Conservation (phyloP, 169 alveolate genomes). For the Perkinsus olseni region DNA sequence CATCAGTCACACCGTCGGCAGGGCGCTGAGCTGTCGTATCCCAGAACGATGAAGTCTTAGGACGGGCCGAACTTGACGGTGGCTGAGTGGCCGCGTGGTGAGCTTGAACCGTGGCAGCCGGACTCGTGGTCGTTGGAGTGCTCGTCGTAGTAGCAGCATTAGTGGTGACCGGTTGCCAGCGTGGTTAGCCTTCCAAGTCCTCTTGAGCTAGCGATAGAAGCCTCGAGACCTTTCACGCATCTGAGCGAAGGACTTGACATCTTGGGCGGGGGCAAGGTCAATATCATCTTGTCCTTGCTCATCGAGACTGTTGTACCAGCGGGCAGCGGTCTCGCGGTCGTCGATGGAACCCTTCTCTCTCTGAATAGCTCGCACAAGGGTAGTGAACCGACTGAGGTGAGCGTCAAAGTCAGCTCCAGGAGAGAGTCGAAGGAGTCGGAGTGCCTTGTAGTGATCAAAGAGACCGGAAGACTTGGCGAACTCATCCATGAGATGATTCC, state of each 20-base stretch:
- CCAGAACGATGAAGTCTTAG: neutral
- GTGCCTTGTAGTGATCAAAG: neutral
- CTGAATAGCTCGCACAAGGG: neutral
- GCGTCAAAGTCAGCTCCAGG: neutral
- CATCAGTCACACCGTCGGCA: neutral
- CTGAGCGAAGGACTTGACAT: neutral
- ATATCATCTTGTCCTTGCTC: neutral
- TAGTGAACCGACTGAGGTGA: neutral
- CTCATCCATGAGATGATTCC: neutral
- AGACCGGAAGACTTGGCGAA: neutral
- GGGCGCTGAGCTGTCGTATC: neutral
- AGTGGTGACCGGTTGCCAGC: neutral
- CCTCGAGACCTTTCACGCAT: neutral
- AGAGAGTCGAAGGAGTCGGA: neutral
- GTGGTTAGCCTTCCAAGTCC: neutral
- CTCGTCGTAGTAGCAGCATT: neutral
- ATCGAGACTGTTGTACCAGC: neutral
- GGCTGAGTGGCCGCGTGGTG: neutral
- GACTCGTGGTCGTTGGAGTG: too few relatives aligned
- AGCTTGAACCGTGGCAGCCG: neutral
- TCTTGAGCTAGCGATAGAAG: neutral
- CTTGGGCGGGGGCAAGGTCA: neutral
- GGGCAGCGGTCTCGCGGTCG: neutral
- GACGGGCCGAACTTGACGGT: neutral
- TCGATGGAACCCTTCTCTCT: neutral